Base-by-base conservation (phyloP, 2,329 filamentous ascomycete species). In the Epichloe gansuensis region DNA sequence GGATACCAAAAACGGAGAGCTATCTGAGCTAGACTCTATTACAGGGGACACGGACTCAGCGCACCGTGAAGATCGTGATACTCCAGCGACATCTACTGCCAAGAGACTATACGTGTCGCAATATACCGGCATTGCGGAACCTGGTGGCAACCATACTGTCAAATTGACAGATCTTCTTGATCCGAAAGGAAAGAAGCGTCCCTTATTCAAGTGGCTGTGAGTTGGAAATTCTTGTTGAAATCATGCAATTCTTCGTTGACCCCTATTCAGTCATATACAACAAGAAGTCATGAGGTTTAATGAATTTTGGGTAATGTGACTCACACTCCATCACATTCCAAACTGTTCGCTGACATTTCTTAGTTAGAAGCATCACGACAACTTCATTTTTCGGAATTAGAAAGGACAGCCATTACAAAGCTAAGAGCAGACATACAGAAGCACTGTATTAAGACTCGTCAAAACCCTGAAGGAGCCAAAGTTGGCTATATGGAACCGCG, bases 181-280 rank as follows among this genome's bases (percentile, higher is more conserved):
- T 21, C 51, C 61, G 3, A 62, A 59, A 45, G 61, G 57, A 5
- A 61, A 60, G 34, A 60, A 59, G 3, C 61, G 66, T 12, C 62
- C 68, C 8, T 55, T 73, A 0, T 74, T 71, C 45, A 65, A 65
- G 56, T 74, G 71, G 70, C 64, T 73, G 64, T 69, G 49, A 52
- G 61, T 61, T 34, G 4, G 1, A 5, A 8, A 12, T 3, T 9
- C 4, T 21, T 8, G 12, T 35, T 31, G n/a, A 23, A 6, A 8
- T 8, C 17, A 21, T 15, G n/a, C n/a, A 25, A 11, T 21, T 9
- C 21, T 31, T 40, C 34, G 11, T 58, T 66, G 36, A 64, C 11
- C 3, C 12, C 27, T 1, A 4, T 9, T 3, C 12, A 69, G 67
- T 2, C 67, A 73, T 54, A 53, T 72, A 21, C 63, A 62, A 1